Evolutionary conservation across 148 eudicot genomes (phyloP).

Genomic region (Cornus florida): DNA sequence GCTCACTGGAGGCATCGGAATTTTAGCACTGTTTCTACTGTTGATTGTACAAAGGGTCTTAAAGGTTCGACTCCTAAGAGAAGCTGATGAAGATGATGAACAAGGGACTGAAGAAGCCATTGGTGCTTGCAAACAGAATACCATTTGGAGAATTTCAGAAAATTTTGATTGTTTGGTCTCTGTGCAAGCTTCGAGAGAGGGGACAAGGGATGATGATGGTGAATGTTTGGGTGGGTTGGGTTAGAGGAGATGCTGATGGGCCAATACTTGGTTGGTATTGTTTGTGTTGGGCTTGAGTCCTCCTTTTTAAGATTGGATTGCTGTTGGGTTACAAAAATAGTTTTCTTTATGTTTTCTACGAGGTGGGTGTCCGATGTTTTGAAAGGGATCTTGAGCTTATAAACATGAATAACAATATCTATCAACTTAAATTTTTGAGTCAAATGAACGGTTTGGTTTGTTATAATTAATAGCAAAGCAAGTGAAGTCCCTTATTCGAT

Average conservation of each 20-base stretch:
- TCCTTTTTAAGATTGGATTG: no score
- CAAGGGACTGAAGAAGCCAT: conserved; percentile 54
- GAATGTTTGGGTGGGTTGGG: background rate
- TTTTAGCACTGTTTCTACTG: conserved; percentile 34
- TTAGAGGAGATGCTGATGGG: background rate
- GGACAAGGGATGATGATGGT: background rate
- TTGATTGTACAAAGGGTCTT: conserved; percentile 24
- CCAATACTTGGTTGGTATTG: background rate
- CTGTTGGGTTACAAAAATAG: no score
- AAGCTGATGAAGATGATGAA: conserved; percentile 30
- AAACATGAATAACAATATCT: no score
- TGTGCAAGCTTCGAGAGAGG: background rate
- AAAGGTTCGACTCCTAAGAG: conserved; percentile 12
- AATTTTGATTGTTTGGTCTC: background rate
- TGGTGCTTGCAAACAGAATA: conserved; percentile 40
- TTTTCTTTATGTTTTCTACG: no score
- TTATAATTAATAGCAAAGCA: no score
- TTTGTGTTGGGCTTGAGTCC: background rate
- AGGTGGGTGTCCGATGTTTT: no score
- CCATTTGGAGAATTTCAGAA: conserved; percentile 27
- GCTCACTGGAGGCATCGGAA: conserved; percentile 68
- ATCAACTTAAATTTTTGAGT: no score
- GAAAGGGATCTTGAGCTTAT: no score
- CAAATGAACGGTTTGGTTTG: no score
- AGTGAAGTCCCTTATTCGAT: no score